Conservation (phyloP, 1,139 yeast genomes). For the Suhomyces chickasaworum region DNA sequence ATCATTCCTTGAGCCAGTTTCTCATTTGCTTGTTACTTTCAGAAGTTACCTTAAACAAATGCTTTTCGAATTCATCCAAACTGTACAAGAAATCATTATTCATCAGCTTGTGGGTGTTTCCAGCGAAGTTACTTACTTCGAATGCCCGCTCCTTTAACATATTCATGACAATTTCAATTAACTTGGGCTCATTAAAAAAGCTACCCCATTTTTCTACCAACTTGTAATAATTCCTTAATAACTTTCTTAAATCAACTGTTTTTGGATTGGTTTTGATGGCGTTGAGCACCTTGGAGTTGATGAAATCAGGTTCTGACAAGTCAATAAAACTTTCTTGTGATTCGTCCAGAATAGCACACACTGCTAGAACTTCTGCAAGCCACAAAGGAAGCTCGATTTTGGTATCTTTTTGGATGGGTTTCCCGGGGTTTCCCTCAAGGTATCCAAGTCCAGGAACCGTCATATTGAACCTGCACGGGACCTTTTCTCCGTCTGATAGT, state of each 20-base stretch:
- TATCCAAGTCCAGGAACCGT: slow-evolving; percentile 86
- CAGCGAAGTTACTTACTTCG: slow-evolving; percentile 72
- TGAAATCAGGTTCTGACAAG: slow-evolving; percentile 67
- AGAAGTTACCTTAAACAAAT: slow-evolving; percentile 58
- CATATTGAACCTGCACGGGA: slow-evolving; percentile 78
- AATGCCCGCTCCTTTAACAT: slow-evolving; percentile 66
- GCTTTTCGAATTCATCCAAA: slow-evolving; percentile 75
- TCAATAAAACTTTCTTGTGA: slow-evolving; percentile 63
- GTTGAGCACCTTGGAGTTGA: slow-evolving; percentile 64
- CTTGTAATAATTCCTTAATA: slow-evolving; percentile 65
- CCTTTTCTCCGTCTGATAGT: slow-evolving; percentile 68
- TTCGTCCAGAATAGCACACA: slow-evolving; percentile 42
- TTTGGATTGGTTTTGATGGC: slow-evolving; percentile 79
- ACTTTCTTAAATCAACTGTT: slow-evolving; percentile 66
- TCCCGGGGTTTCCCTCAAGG: slow-evolving; percentile 79
- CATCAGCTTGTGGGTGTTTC: slow-evolving; percentile 48
- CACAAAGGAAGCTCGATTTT: slow-evolving; percentile 83
- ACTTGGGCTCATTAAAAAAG: slow-evolving; percentile 65
- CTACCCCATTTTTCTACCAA: slow-evolving; percentile 75
- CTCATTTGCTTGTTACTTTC: slow-evolving; percentile 65
- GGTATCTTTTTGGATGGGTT: slow-evolving; percentile 61
- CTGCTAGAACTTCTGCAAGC: slow-evolving; percentile 81
- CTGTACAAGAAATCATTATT: slow-evolving; percentile 57
- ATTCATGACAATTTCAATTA: slow-evolving; percentile 54
- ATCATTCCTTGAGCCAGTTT: slow-evolving; percentile 50